Conservation (phyloP, 2,329 filamentous ascomycete genomes). For the Atkinsonella texensis region DNA sequence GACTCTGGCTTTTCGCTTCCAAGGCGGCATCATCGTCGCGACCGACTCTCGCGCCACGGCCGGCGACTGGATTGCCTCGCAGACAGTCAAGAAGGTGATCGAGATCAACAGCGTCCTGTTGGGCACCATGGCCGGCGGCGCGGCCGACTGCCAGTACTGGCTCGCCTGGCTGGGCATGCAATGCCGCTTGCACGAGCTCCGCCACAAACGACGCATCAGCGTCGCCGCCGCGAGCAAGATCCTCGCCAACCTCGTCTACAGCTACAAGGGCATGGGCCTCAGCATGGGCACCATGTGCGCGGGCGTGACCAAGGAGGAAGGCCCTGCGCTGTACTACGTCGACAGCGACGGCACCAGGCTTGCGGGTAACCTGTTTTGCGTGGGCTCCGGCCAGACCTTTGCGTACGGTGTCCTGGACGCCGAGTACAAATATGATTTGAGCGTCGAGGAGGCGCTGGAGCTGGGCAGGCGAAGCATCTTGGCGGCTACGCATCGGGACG, state of each 20-base stretch:
- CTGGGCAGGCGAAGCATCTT: slow-evolving; percentile 86
- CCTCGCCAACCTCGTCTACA: slow-evolving; percentile 94
- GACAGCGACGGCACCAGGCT: slow-evolving; percentile 86
- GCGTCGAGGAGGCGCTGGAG: slow-evolving; percentile 78
- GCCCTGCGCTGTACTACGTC: slow-evolving; percentile 97
- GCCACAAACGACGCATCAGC: slow-evolving; percentile 96
- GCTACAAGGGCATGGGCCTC: slow-evolving; percentile 96
- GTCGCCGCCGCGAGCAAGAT: slow-evolving; percentile 97
- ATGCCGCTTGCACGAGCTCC: slow-evolving; percentile 96
- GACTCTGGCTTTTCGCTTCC: slow-evolving; percentile 93
- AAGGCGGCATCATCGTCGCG: slow-evolving; percentile 95
- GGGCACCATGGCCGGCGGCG: slow-evolving; percentile 96
- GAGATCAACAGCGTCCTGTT: slow-evolving; percentile 92
- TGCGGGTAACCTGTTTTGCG: slow-evolving; percentile 92
- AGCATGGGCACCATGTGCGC: slow-evolving; percentile 99
- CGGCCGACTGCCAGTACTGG: slow-evolving; percentile 99
- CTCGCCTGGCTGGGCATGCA: slow-evolving; percentile 97
- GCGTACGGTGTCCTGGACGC: slow-evolving; percentile 96
- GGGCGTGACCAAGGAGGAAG: slow-evolving; percentile 88
- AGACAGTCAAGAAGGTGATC: slow-evolving; percentile 99
- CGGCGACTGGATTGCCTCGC: slow-evolving; percentile 98
- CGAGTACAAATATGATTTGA: slow-evolving; percentile 84
- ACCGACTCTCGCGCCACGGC: slow-evolving; percentile 96
- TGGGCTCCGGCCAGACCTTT: slow-evolving; percentile 96
- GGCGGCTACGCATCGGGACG: slow-evolving; percentile 91